Base-by-base conservation (phyloP, 163 green algal genomes). In the Chlamydomonas reinhardtii region DNA sequence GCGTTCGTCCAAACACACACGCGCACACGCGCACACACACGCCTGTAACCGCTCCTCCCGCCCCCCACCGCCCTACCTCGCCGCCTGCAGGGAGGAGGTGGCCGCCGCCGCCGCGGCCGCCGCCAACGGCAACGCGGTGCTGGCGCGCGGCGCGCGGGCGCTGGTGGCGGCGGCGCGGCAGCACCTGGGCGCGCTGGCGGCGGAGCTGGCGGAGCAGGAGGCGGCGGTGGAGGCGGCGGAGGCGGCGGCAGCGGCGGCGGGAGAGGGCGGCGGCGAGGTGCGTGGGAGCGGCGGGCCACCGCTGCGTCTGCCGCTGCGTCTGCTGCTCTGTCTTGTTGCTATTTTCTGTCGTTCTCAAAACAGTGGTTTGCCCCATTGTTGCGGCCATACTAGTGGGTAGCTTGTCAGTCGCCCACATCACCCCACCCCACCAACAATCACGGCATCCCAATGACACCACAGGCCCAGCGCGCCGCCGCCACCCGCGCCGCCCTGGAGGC, bases 171-270 rank as follows among this genome's bases (percentile, higher is more conserved):
- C 52, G 11, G 79, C 79, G 22, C 79, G 79, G 32, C 68, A 62
- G 52, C 75, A 85, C 79, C 19, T 85, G 68, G 25, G 54, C 31
- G 69, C 66, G 29, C 24, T 78, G 68, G 79, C 79, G 68, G 66
- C 68, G 32, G 31, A 24, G 17, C 31, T 78, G 79, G 79, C 79
- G 32, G n/a, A n/a, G 52, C 48, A 77, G 69, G 68, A 85, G 68
- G 68, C 52, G 48, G 79, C 69, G 14, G 8, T 85, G 15, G 32
- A 35, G 52, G 79, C 52, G 68, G 79, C 48, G 66, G 79, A 76
- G 77, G 17, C 20, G 11, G 2, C 31, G 37, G 64, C 64, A 6
- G 43, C 2, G 35, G 76, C 64, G 12, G 62, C 12, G 11, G 62
- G 0, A 11, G 27, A 4, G 15, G 52, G n/a, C 52, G 19, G n/a